phyloP scores from a whole-genome alignment of 2,329 filamentous ascomycete genomes.

The Epichloe sylvatica region DNA sequence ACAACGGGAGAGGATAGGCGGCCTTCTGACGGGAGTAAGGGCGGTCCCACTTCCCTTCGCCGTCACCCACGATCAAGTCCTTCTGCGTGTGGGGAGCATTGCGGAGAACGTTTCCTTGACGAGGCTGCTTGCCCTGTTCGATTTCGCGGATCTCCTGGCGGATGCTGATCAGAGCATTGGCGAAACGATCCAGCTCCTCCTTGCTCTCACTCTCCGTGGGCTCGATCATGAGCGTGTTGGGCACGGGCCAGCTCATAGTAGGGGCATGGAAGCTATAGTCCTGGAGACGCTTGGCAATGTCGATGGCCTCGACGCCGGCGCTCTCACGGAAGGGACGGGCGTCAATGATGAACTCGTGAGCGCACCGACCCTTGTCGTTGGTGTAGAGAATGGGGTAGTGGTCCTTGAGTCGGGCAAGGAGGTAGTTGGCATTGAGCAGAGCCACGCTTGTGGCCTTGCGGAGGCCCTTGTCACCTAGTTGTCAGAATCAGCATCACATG shows the following conservation, averaged over 20 bases:
- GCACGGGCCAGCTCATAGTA: slow-evolving; percentile 92
- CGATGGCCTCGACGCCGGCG: slow-evolving; percentile 76
- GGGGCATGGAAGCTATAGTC: slow-evolving; percentile 97
- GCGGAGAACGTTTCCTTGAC: slow-evolving; percentile 72
- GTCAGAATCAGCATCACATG: background rate
- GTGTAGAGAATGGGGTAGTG: slow-evolving; percentile 92
- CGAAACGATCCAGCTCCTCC: slow-evolving; percentile 85
- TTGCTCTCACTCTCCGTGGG: slow-evolving; percentile 89
- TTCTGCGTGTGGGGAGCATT: slow-evolving; percentile 75
- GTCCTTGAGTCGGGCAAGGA: slow-evolving; percentile 70
- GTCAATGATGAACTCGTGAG: slow-evolving; percentile 95
- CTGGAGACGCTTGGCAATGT: slow-evolving; percentile 90
- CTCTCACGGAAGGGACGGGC: slow-evolving; percentile 71
- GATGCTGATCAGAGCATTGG: slow-evolving; percentile 78
- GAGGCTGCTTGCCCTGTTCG: slow-evolving; percentile 64
- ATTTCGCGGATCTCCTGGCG: slow-evolving; percentile 71
- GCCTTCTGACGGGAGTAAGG: slow-evolving; percentile 69
- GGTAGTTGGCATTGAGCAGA: slow-evolving; percentile 94
- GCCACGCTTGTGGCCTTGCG: slow-evolving; percentile 84
- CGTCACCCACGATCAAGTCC: slow-evolving; percentile 53
- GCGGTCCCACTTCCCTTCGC: slow-evolving; percentile 56
- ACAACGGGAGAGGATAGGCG: slow-evolving; percentile 69
- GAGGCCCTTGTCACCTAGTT: slow-evolving; percentile 43
- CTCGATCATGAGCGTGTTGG: slow-evolving; percentile 96
- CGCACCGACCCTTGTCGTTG: slow-evolving; percentile 74